phyloP scores from a whole-genome alignment of 192 early-diverging fungal genomes.

The Diversispora epigaea region DNA sequence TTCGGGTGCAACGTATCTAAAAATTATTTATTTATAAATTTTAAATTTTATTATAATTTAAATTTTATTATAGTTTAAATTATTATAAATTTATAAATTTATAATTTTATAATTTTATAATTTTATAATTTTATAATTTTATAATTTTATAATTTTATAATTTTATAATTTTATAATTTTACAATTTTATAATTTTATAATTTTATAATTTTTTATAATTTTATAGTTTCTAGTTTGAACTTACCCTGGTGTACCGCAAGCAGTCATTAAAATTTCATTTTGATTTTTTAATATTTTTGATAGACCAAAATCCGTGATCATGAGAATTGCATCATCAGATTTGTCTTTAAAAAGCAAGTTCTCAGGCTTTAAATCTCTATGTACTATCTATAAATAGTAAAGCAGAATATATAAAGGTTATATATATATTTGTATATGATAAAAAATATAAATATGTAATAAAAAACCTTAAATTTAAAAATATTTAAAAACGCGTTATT shows the following conservation, averaged over 20 bases:
- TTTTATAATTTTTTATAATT: too few relatives aligned
- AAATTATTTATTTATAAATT: not conserved
- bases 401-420: not conserved
- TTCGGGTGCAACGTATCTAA: constrained; percentile 77
- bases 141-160: not conserved
- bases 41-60: not conserved
- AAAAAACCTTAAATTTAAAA: not conserved
- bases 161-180: not conserved
- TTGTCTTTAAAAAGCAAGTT: constrained; percentile 77
- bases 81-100: not conserved
- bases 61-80: not conserved
- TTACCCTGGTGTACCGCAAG: constrained; percentile 84
- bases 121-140: too few relatives aligned
- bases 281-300: constrained; percentile 69
- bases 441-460: not conserved
- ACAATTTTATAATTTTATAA: not conserved
- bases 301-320: constrained; percentile 91
- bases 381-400: constrained; percentile 65
- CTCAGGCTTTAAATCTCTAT: constrained; percentile 84
- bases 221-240: too few relatives aligned
- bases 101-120: not conserved
- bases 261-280: constrained; percentile 78
- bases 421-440: not conserved
- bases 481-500: not conserved
- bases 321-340: constrained; percentile 62